Evolutionary conservation across 106 monocot species (phyloP), one percentile per base, ranked within the genome.

Genomic region (Alisma plantagoaquatica): DNA sequence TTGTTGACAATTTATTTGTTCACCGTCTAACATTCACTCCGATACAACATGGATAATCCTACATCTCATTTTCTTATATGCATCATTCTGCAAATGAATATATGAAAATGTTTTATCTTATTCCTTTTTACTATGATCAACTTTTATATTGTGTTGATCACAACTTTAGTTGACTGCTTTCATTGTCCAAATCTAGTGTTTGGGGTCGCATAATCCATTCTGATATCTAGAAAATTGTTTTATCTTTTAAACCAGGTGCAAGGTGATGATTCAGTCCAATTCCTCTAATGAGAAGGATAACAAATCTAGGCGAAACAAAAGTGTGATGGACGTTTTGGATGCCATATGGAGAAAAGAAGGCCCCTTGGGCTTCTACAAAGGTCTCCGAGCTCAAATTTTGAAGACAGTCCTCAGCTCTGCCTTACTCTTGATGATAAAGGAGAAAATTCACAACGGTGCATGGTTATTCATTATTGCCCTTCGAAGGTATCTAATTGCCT

Each of bases 401-500:
- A 91, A 91, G 66, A 91, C 91, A 10, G 91, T 91, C 33, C 51
- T 91, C 43, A 91, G 84, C 53, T 91, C 91, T 29, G 91, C 91
- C 4, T 63, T 91, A 55, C 64, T 91, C 50, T 54, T 91, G 59
- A 91, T 91, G 91, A 91, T 91, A 29, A 91, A 91, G 67, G 91
- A 91, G 61, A 91, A 84, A 49, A 77, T 91, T 52, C 64, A 80
- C 23, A 80, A 54, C 41, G 69, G 63, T 23, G 81, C 84, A 2
- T 91, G 91, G 91, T 56, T 91, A 29, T 43, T 71, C 1, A 60
- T 91, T 72, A 79, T 84, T 43, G 91, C 84, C 21, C 57, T 91
- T 47, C 64, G 71, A 22, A 64, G 72, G 31, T 72, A 71, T 63
- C 46, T 84, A 27, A 33, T 84, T n/a, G 59, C 53, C 50, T 68